Percentiles rank a stretch among this genome's conserved stretches.
Evolutionary conservation across 345 rosid genomes (phyloP).

Genomic region (Populus euphratica): DNA sequence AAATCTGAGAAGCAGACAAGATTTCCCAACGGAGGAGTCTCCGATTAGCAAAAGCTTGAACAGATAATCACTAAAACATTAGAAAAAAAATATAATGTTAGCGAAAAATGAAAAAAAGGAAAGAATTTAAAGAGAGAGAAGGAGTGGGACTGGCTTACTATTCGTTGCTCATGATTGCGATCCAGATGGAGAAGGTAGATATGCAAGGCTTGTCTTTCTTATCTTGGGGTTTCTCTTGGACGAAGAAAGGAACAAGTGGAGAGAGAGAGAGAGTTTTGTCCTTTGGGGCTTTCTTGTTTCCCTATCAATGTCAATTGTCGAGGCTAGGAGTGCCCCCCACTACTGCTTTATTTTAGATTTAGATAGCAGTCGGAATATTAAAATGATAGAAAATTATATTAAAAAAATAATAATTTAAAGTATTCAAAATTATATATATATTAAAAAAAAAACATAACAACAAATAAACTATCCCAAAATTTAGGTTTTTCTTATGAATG

Average conservation of each 20-base stretch:
- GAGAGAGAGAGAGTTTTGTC: background rate
- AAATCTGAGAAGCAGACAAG: constrained; percentile 72
- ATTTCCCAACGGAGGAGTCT: constrained; percentile 82
- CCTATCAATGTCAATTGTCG: background rate
- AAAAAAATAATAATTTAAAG: no score
- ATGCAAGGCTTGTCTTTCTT: background rate
- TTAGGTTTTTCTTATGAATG: no score
- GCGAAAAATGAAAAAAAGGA: background rate
- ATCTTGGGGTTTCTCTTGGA: background rate
- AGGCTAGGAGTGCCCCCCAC: background rate
- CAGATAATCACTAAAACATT: constrained; percentile 57
- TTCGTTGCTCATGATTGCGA: constrained; percentile 28
- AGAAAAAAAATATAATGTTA: background rate
- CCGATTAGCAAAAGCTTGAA: constrained; percentile 79
- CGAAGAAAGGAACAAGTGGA: background rate
- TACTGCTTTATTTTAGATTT: background rate
- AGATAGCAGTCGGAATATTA: no score
- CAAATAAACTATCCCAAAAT: no score
- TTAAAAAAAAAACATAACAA: no score
- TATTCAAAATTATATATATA: no score
- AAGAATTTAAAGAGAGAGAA: background rate
- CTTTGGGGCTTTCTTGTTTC: background rate
- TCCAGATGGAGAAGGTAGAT: background rate
- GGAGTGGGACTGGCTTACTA: constrained; percentile 5
- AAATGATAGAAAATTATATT: no score